Evolutionary conservation across 1,284 basidiomycete species (phyloP).

Genomic region (Coniferiporia weirii): DNA sequence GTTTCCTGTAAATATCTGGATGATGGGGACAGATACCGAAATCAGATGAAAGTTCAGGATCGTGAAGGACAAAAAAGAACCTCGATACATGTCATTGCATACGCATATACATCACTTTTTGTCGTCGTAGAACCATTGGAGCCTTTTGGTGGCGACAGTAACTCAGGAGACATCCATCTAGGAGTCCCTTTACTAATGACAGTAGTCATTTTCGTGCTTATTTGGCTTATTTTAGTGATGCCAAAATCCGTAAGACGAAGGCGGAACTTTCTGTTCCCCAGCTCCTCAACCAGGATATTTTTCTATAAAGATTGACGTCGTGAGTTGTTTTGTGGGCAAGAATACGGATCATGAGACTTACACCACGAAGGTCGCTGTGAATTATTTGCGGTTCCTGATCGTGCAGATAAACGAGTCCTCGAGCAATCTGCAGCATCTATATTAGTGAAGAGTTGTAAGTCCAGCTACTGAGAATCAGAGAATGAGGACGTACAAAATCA

Average conservation of each 20-base stretch:
- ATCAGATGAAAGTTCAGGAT: too few species aligned
- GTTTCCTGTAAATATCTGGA: too few species aligned
- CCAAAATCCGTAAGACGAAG: conserved; percentile 3
- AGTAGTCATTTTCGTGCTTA: background rate
- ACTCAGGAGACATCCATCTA: background rate
- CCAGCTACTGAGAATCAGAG: background rate
- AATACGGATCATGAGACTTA: background rate
- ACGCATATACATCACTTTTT: too few species aligned
- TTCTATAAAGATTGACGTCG: background rate
- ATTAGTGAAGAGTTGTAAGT: background rate
- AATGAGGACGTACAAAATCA: background rate
- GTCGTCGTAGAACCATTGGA: too few species aligned
- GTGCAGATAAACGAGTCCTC: background rate
- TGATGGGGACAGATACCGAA: too few species aligned
- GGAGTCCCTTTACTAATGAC: background rate
- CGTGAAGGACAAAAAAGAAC: too few species aligned
- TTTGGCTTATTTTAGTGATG: background rate
- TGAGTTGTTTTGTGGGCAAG: background rate
- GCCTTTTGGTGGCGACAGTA: background rate
- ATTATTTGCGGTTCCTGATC: conserved; percentile 4
- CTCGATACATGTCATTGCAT: too few species aligned
- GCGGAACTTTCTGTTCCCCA: background rate
- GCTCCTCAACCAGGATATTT: background rate
- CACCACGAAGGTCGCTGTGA: background rate
- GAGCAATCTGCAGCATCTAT: background rate